These are phyloP conservation scores for Penicillium occitanis DNA, from an alignment of 2,329 filamentous ascomycete genomes.

Conservation along the genomic window DNA sequence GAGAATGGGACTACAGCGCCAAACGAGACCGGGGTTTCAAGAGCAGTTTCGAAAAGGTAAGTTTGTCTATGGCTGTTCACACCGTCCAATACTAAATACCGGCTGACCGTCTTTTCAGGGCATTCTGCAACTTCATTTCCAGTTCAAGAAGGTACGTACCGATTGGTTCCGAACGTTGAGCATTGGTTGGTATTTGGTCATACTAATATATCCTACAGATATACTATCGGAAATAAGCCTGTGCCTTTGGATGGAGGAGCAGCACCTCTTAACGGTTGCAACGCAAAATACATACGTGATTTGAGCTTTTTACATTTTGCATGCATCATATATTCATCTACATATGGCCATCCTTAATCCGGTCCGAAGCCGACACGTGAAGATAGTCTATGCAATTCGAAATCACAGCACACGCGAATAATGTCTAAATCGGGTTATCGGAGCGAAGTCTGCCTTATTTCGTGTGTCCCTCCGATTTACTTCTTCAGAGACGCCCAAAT, in stretches of 20 bases:
- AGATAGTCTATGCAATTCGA: background rate
- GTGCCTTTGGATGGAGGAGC: background rate
- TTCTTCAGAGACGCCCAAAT: constrained; percentile 6
- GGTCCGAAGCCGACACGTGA: background rate
- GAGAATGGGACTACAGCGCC: constrained; percentile 98
- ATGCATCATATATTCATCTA: background rate
- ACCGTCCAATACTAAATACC: constrained; percentile 7
- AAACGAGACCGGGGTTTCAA: constrained; percentile 93
- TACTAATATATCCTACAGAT: constrained; percentile 35
- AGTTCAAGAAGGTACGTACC: constrained; percentile 86
- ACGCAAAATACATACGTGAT: background rate
- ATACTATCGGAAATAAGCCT: constrained; percentile 49
- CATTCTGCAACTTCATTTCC: constrained; percentile 93
- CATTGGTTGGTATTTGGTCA: constrained; percentile 21
- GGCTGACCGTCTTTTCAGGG: constrained; percentile 56
- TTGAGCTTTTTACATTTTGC: background rate
- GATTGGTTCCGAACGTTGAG: constrained; percentile 1
- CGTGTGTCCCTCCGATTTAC: constrained; percentile 11
- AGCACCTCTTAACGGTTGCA: background rate
- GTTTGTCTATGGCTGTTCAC: constrained; percentile 30
- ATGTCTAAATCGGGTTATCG: constrained; percentile 5
- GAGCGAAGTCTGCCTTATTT: background rate
- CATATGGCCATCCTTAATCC: background rate
- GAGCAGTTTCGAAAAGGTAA: constrained; percentile 95
- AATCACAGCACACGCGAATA: background rate